These are phyloP conservation scores for Aspergillus ochraceoroseus DNA, from an alignment of 2,329 filamentous ascomycete genomes.

Conservation along the genomic window DNA sequence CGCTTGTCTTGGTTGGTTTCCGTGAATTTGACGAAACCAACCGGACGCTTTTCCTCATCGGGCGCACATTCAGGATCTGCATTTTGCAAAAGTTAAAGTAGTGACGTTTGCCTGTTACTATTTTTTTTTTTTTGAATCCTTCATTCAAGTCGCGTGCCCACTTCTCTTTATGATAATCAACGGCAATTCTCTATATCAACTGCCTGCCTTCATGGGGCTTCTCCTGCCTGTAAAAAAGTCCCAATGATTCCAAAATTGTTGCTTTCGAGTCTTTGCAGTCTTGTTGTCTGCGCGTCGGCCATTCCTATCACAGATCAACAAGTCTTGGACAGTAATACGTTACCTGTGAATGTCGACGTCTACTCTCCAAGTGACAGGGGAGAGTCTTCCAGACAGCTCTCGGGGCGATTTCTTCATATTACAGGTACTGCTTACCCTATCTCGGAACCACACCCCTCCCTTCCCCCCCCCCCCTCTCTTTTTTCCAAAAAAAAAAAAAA, in stretches of 20 bases:
- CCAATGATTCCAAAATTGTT: conserved; percentile 21
- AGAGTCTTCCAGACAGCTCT: conserved; percentile 19
- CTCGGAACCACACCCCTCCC: background rate
- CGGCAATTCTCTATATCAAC: background rate
- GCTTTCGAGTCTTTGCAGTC: conserved; percentile 12
- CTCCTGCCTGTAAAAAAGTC: conserved; percentile 6
- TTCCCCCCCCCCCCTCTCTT: background rate
- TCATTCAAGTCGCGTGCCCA: conserved; percentile 4
- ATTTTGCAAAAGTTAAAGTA: background rate
- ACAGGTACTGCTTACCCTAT: conserved; percentile 27
- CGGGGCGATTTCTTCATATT: conserved; percentile 37
- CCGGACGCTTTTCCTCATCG: conserved; percentile 14
- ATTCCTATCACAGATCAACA: conserved; percentile 20
- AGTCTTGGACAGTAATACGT: conserved; percentile 13
- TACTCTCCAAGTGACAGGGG: background rate
- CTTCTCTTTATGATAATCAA: conserved; percentile 3
- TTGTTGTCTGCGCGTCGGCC: conserved; percentile 18
- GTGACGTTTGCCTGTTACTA: conserved; percentile 12
- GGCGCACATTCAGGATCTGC: background rate
- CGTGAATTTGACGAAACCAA: conserved; percentile 1
- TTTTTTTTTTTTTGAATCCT: conserved; percentile 1
- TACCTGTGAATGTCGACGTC: conserved; percentile 5
- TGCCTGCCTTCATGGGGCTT: conserved; percentile 13
- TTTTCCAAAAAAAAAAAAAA: background rate
- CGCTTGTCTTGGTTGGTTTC: too few species aligned